These are phyloP conservation scores for Tricholoma hemisulphureum DNA, from an alignment of 768 basidiomycete species.

Conservation along the genomic window DNA sequence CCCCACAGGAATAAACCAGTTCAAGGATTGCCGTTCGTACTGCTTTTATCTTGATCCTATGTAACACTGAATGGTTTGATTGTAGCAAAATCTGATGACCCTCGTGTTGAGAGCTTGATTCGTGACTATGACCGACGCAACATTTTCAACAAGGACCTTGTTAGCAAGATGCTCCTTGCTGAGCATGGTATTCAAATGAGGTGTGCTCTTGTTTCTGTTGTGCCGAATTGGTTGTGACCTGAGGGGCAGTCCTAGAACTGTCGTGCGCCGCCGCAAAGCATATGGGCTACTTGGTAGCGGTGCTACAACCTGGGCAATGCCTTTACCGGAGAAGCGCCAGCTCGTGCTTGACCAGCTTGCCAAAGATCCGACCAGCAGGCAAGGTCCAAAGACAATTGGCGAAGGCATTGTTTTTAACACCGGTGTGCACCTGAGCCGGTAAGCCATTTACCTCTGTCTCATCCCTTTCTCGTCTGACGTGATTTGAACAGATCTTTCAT, in stretches of 20 bases:
- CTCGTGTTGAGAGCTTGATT: constrained; percentile 16
- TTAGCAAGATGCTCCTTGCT: constrained; percentile 23
- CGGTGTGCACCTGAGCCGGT: constrained; percentile 26
- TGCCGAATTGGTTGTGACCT: not conserved
- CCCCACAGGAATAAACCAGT: constrained; percentile 26
- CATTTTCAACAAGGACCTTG: constrained; percentile 23
- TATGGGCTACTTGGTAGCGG: constrained; percentile 27
- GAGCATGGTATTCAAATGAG: constrained; percentile 26
- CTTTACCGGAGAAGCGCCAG: constrained; percentile 25
- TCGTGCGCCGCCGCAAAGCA: constrained; percentile 23
- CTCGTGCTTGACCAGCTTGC: constrained; percentile 34
- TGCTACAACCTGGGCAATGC: constrained; percentile 22
- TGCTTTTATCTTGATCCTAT: not conserved
- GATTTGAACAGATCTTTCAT: constrained; percentile 11
- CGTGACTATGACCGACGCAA: constrained; percentile 27
- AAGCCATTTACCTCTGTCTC: not conserved
- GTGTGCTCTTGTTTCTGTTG: constrained; percentile 15
- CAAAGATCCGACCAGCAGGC: constrained; percentile 28
- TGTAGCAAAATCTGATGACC: constrained; percentile 24
- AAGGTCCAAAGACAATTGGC: constrained; percentile 26
- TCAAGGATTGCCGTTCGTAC: constrained; percentile 28
- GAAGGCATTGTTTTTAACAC: constrained; percentile 26
- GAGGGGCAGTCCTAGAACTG: constrained; percentile 23
- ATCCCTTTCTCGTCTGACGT: too few relatives aligned
- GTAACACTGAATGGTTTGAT: not conserved